These are phyloP conservation scores for Adansonia digitata DNA, from an alignment of 345 rosid genomes.

Conservation along the genomic window DNA sequence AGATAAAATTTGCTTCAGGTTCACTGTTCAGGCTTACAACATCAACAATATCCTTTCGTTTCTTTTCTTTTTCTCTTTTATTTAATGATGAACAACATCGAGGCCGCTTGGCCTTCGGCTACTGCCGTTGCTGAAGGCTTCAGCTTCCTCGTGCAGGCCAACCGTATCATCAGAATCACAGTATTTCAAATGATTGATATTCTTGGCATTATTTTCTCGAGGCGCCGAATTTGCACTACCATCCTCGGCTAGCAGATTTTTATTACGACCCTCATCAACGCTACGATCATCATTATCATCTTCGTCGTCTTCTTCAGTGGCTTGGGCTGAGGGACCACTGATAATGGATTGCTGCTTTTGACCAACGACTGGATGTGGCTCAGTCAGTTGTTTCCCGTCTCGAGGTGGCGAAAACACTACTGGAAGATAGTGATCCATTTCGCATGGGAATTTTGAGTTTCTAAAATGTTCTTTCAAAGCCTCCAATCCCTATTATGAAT, in stretches of 20 bases:
- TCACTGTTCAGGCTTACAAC: not conserved
- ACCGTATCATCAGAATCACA: not conserved
- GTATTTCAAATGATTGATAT: not conserved
- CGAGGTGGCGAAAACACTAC: conserved; percentile 83
- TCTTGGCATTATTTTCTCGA: not conserved
- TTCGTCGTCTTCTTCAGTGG: not conserved
- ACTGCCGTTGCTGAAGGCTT: conserved; percentile 9
- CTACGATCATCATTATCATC: not conserved
- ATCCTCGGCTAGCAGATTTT: not conserved
- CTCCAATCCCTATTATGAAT: conserved; percentile 67
- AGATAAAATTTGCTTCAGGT: not conserved
- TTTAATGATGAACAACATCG: conserved; percentile 19
- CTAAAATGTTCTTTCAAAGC: conserved; percentile 77
- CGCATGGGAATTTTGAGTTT: conserved; percentile 73
- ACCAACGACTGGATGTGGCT: conserved; percentile 47
- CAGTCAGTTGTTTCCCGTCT: conserved; percentile 55
- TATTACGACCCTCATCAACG: not conserved
- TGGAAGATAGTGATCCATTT: conserved; percentile 63
- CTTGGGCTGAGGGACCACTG: not conserved
- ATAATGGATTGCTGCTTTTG: conserved; percentile 10
- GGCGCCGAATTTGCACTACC: conserved; percentile 1
- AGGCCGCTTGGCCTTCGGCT: conserved; percentile 30
- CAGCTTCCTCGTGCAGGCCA: conserved; percentile 12
- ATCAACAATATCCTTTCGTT: not conserved
- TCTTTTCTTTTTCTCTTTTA: not conserved